phyloP scores from a whole-genome alignment of 2,329 filamentous ascomycete species.

The Cadophora sp. region DNA sequence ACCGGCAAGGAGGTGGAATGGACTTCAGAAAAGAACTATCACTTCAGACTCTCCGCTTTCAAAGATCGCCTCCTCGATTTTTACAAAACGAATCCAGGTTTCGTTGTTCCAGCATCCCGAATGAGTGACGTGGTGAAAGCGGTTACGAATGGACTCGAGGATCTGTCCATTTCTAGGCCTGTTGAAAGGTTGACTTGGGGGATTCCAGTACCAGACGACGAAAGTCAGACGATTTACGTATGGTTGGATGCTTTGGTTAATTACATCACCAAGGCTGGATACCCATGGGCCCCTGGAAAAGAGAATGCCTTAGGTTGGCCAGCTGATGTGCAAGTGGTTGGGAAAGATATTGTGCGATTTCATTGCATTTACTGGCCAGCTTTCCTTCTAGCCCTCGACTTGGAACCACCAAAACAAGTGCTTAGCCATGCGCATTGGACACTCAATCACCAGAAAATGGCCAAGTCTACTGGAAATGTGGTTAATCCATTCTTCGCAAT shows the following conservation, averaged over 20 bases:
- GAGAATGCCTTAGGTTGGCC: slow-evolving; percentile 78
- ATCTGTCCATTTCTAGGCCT: slow-evolving; percentile 89
- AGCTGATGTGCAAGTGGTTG: slow-evolving; percentile 88
- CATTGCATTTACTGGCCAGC: slow-evolving; percentile 99
- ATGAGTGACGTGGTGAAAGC: slow-evolving; percentile 82
- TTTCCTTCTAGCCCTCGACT: slow-evolving; percentile 84
- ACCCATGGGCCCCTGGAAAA: slow-evolving; percentile 75
- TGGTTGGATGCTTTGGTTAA: slow-evolving; percentile 97
- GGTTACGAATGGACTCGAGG: slow-evolving; percentile 79
- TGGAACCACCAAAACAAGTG: slow-evolving; percentile 80
- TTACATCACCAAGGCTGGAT: slow-evolving; percentile 88
- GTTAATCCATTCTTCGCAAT: slow-evolving; percentile 94
- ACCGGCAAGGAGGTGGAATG: slow-evolving; percentile 94
- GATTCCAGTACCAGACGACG: slow-evolving; percentile 84
- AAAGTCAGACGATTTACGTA: slow-evolving; percentile 91
- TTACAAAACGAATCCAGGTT: slow-evolving; percentile 78
- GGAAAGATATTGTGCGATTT: slow-evolving; percentile 96
- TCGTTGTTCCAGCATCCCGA: slow-evolving; percentile 74
- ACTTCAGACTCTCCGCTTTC: slow-evolving; percentile 88
- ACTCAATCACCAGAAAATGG: slow-evolving; percentile 91
- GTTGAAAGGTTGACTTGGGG: slow-evolving; percentile 83
- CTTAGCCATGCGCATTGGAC: slow-evolving; percentile 97
- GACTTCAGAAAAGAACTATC: slow-evolving; percentile 92
- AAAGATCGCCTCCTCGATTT: slow-evolving; percentile 79
- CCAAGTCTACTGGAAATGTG: slow-evolving; percentile 92